phyloP scores from a whole-genome alignment of 1,284 basidiomycete species.

The Trichosporon faecale region DNA sequence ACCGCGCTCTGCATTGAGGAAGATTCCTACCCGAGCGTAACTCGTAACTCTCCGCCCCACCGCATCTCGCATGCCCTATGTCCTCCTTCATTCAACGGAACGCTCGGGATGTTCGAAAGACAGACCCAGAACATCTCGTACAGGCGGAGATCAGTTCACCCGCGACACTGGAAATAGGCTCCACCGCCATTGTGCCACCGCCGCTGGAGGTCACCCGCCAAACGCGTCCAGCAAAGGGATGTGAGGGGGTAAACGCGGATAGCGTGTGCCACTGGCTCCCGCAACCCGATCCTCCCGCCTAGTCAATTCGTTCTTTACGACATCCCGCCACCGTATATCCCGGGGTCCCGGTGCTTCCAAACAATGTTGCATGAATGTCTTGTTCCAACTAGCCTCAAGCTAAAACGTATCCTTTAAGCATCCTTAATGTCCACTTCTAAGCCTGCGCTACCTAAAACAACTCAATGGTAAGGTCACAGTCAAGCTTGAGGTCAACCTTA shows the following conservation, averaged over 20 bases:
- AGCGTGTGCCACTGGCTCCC: not conserved
- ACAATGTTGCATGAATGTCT: not conserved
- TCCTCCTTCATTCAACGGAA: not conserved
- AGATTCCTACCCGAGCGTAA: not conserved
- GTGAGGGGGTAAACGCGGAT: not conserved
- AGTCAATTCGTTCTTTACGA: not conserved
- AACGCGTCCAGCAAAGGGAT: not conserved
- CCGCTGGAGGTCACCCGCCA: not conserved
- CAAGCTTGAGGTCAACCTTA: slow-evolving; percentile 5
- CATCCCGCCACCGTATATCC: not conserved
- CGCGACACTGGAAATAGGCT: not conserved
- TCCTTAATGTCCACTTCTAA: not conserved
- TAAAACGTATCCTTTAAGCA: not conserved
- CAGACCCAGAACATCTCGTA: not conserved
- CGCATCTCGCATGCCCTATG: not conserved
- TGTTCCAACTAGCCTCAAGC: not conserved
- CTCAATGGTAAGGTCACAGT: slow-evolving; percentile 1
- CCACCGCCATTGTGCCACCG: not conserved
- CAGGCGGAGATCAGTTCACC: not conserved
- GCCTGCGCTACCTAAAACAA: not conserved
- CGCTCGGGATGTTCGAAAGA: not conserved
- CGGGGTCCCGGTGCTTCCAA: not conserved
- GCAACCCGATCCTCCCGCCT: not conserved
- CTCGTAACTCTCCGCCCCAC: not conserved
- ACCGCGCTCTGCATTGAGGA: not conserved